A percentile compares a stretch with the other conserved stretches of the same genome.
Evolutionary conservation across 768 basidiomycete genomes (phyloP).

Genomic region (Crassisporium funariophilum): DNA sequence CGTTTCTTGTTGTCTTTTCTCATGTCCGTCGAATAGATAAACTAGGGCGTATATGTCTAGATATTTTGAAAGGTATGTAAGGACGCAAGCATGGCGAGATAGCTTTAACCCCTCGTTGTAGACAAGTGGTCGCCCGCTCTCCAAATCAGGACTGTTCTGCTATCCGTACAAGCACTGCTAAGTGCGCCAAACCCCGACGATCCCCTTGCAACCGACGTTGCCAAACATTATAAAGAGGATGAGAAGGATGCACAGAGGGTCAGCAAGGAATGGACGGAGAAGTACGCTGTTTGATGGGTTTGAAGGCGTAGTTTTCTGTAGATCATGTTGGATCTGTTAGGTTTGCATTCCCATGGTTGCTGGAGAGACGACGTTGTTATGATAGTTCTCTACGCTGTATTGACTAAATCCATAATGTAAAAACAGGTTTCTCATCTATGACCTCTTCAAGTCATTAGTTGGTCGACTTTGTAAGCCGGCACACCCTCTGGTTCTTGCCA

Average conservation of each 20-base stretch:
- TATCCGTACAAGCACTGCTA: conserved; percentile 96
- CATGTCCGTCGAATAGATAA: conserved; percentile 64
- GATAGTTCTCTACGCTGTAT: neutral
- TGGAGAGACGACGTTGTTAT: neutral
- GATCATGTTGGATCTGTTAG: too few relatives aligned
- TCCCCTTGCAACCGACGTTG: conserved; percentile 91
- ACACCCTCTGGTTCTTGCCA: too few relatives aligned
- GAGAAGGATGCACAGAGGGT: conserved; percentile 92
- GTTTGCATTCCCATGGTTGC: too few relatives aligned
- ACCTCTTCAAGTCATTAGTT: too few relatives aligned
- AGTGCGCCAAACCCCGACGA: conserved; percentile 97
- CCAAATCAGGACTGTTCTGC: conserved; percentile 96
- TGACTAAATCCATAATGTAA: neutral
- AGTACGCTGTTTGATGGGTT: conserved; percentile 58
- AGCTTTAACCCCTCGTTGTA: conserved; percentile 27
- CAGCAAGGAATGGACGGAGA: conserved; percentile 93
- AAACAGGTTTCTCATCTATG: too few relatives aligned
- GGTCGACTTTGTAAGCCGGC: too few relatives aligned
- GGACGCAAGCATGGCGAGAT: neutral
- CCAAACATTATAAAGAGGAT: conserved; percentile 98
- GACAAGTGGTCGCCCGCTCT: conserved; percentile 99
- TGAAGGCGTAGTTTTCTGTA: neutral
- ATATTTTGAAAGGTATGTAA: conserved; percentile 87
- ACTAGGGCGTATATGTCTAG: conserved; percentile 96
- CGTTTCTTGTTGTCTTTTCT: conserved; percentile 1